phyloP scores from a whole-genome alignment of 805 yeast genomes.

The Kodamaea restingae region DNA sequence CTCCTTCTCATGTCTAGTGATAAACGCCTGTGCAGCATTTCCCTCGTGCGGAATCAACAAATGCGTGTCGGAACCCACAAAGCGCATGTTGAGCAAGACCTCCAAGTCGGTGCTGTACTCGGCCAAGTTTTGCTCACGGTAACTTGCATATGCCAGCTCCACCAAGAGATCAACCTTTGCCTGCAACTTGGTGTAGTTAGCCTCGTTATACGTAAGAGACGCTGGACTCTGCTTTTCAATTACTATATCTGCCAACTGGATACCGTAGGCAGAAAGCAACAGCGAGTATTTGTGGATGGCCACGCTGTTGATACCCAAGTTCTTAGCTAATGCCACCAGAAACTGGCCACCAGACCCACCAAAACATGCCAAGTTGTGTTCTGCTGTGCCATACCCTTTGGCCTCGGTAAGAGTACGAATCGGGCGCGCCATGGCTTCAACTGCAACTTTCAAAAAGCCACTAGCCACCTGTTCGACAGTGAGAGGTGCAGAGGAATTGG shows the following conservation, averaged over 20 bases:
- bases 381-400: conserved; percentile 63
- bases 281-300: conserved; percentile 80
- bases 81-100: conserved; percentile 70
- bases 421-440: conserved; percentile 88
- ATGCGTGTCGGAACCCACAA: conserved; percentile 86
- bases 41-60: conserved; percentile 54
- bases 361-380: conserved; percentile 74
- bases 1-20: conserved; percentile 29
- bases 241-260: conserved; percentile 60
- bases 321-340: conserved; percentile 71
- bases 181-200: conserved; percentile 35
- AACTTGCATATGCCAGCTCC: conserved; percentile 36
- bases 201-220: conserved; percentile 21
- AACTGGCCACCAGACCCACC: conserved; percentile 97
- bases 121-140: conserved; percentile 47
- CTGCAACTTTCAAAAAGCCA: conserved; percentile 81
- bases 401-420: conserved; percentile 82
- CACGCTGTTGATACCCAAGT: conserved; percentile 64
- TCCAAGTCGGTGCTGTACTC: conserved; percentile 49
- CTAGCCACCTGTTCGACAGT: conserved; percentile 67
- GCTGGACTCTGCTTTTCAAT: conserved; percentile 38
- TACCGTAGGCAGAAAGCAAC: conserved; percentile 82
- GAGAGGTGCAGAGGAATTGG: conserved; percentile 21
- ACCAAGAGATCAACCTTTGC: conserved; percentile 44
- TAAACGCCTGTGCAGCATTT: conserved; percentile 21